Conservation (phyloP, 352 stramenopile species). For the Bremia lactucae region DNA sequence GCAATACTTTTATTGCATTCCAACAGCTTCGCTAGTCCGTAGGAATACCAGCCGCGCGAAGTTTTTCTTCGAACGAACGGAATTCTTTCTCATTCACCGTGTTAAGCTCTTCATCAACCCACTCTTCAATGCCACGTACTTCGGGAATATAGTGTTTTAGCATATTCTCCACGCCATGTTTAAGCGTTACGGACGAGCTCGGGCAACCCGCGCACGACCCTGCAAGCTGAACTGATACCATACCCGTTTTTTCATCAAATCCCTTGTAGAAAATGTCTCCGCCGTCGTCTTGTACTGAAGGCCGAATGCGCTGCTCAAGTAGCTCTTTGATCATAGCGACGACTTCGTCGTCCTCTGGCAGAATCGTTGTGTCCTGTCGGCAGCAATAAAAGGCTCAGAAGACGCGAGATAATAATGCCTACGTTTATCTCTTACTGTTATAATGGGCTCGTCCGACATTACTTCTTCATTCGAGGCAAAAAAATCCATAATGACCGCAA, state of each 20-base stretch:
- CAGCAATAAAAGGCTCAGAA: too few relatives aligned
- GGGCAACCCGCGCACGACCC: slow-evolving; percentile 97
- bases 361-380: slow-evolving; percentile 83
- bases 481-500: slow-evolving; percentile 97
- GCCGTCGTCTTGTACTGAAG: slow-evolving; percentile 97
- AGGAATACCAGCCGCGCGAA: slow-evolving; percentile 68
- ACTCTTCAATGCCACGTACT: slow-evolving; percentile 83
- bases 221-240: slow-evolving; percentile 85
- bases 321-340: slow-evolving; percentile 99
- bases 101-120: slow-evolving; percentile 68
- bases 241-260: slow-evolving; percentile 92
- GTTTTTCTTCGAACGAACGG: slow-evolving; percentile 67
- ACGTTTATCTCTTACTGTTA: slow-evolving; percentile 40
- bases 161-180: slow-evolving; percentile 99
- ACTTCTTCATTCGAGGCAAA: slow-evolving; percentile 85
- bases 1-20: too few relatives aligned
- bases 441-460: slow-evolving; percentile 80
- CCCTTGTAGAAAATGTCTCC: slow-evolving; percentile 98
- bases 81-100: slow-evolving; percentile 77
- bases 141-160: slow-evolving; percentile 99
- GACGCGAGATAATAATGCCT: too few relatives aligned
- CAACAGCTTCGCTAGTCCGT: too few relatives aligned
- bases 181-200: slow-evolving; percentile 95
- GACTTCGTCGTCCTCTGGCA: slow-evolving; percentile 96
- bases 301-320: slow-evolving; percentile 95